phyloP scores from a whole-genome alignment of 2,329 filamentous ascomycete species.

The Pseudogymnoascus pannorum region DNA sequence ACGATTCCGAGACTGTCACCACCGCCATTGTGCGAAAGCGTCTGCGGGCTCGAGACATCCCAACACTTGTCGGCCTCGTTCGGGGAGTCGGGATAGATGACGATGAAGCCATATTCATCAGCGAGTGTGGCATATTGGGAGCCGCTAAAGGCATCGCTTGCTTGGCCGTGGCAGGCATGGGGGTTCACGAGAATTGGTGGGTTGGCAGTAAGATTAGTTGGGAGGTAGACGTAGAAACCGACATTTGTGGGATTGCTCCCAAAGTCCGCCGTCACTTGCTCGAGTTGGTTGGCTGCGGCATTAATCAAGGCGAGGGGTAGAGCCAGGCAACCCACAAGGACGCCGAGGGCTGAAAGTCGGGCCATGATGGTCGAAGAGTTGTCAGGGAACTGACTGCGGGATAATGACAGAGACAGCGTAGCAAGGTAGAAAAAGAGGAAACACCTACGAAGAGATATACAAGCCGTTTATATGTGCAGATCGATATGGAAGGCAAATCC shows the following conservation, averaged over 20 bases:
- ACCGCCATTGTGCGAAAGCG: conserved; percentile 49
- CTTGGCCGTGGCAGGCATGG: conserved; percentile 50
- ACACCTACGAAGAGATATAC: not conserved
- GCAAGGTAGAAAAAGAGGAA: not conserved
- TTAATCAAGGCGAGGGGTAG: not conserved
- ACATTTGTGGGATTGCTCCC: conserved; percentile 37
- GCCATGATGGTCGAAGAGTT: not conserved
- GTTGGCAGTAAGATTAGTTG: conserved; percentile 34
- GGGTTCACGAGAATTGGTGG: conserved; percentile 43
- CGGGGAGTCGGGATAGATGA: conserved; percentile 47
- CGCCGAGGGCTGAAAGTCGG: not conserved
- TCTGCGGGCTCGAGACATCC: conserved; percentile 44
- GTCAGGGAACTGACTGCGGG: not conserved
- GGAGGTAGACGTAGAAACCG: conserved; percentile 45
- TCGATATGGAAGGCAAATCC: not conserved
- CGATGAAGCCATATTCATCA: conserved; percentile 46
- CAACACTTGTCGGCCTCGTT: conserved; percentile 44
- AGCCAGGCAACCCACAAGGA: not conserved
- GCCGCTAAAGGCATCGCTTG: conserved; percentile 39
- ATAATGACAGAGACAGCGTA: not conserved
- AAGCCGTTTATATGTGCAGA: not conserved
- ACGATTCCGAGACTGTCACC: conserved; percentile 49
- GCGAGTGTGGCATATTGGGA: conserved; percentile 47
- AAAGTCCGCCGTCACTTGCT: conserved; percentile 33
- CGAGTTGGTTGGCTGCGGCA: conserved; percentile 15